Conservation (phyloP, 2,329 filamentous ascomycete species). For the Aspergillus terreus region DNA sequence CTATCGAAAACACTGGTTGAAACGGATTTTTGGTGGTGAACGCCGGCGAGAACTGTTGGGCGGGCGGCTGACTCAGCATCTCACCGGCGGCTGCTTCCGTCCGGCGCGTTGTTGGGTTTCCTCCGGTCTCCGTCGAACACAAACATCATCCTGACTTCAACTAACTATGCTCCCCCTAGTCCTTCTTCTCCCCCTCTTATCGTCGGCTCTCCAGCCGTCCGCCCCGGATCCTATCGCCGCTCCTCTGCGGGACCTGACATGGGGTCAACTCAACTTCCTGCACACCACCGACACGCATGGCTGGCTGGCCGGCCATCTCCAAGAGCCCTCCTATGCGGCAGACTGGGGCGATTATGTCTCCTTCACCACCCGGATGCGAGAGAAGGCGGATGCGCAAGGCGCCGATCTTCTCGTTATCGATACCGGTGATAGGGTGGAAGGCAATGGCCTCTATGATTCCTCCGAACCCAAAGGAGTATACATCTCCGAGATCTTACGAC, state of each 20-base stretch:
- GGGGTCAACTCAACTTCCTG: constrained; percentile 96
- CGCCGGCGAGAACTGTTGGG: constrained; percentile 33
- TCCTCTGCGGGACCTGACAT: constrained; percentile 77
- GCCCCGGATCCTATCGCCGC: constrained; percentile 74
- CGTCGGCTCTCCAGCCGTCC: constrained; percentile 66
- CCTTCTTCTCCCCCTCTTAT: constrained; percentile 13
- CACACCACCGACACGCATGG: constrained; percentile 96
- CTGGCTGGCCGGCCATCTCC: constrained; percentile 89
- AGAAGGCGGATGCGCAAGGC: constrained; percentile 72
- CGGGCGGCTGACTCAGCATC: constrained; percentile 23
- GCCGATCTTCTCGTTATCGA: constrained; percentile 89
- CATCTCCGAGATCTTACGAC: constrained; percentile 78
- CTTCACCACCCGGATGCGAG: constrained; percentile 77
- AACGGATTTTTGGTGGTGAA: constrained; percentile 19
- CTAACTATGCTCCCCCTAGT: constrained; percentile 5
- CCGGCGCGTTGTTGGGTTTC: background rate
- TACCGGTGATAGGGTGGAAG: constrained; percentile 89
- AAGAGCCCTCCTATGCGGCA: constrained; percentile 90
- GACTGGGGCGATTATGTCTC: constrained; percentile 99
- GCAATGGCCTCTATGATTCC: constrained; percentile 90
- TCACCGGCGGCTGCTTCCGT: constrained; percentile 37
- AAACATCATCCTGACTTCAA: constrained; percentile 1
- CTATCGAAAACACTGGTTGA: constrained; percentile 1
- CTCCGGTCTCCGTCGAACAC: constrained; percentile 2
- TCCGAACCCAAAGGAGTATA: constrained; percentile 84